Evolutionary conservation across 495 filamentous ascomycete genomes (phyloP).

Genomic region (Achaetomiella virescens): DNA sequence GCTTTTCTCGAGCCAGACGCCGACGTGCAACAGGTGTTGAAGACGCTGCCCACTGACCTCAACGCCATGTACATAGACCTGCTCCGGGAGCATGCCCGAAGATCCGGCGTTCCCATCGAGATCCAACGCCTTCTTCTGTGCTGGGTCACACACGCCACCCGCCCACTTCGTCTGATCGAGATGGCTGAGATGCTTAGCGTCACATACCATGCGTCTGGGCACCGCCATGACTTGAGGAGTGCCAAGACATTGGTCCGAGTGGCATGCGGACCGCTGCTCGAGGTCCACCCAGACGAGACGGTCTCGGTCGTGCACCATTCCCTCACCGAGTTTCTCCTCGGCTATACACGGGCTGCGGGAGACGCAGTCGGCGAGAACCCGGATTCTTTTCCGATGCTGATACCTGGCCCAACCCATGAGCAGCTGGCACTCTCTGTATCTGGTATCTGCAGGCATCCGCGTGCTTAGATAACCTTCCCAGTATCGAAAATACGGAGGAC

Average conservation of each 20-base stretch:
- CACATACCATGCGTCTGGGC: slow-evolving; percentile 4
- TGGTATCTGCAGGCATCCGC: slow-evolving; percentile 18
- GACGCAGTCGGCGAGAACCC: neutral
- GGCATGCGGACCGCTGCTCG: slow-evolving; percentile 45
- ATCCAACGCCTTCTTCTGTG: slow-evolving; percentile 42
- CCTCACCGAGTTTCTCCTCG: slow-evolving; percentile 46
- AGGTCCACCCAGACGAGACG: slow-evolving; percentile 45
- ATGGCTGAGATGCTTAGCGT: slow-evolving; percentile 36
- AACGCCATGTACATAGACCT: slow-evolving; percentile 44
- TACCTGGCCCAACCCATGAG: slow-evolving; percentile 24
- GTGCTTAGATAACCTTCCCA: slow-evolving; percentile 3
- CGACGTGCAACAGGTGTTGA: slow-evolving; percentile 13
- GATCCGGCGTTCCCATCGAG: slow-evolving; percentile 30
- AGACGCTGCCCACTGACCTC: slow-evolving; percentile 32
- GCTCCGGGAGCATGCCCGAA: slow-evolving; percentile 35
- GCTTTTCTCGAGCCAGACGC: slow-evolving; percentile 28
- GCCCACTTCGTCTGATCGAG: slow-evolving; percentile 47
- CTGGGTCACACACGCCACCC: slow-evolving; percentile 44
- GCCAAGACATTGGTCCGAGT: slow-evolving; percentile 25
- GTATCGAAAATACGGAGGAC: neutral
- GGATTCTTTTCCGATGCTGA: slow-evolving; percentile 26
- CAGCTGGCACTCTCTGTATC: slow-evolving; percentile 19
- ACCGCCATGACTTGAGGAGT: slow-evolving; percentile 7
- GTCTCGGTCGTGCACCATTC: slow-evolving; percentile 49
- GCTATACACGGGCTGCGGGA: slow-evolving; percentile 9